Evolutionary conservation across 2,329 filamentous ascomycete genomes (phyloP).

Genomic region (Xylariales sp.): DNA sequence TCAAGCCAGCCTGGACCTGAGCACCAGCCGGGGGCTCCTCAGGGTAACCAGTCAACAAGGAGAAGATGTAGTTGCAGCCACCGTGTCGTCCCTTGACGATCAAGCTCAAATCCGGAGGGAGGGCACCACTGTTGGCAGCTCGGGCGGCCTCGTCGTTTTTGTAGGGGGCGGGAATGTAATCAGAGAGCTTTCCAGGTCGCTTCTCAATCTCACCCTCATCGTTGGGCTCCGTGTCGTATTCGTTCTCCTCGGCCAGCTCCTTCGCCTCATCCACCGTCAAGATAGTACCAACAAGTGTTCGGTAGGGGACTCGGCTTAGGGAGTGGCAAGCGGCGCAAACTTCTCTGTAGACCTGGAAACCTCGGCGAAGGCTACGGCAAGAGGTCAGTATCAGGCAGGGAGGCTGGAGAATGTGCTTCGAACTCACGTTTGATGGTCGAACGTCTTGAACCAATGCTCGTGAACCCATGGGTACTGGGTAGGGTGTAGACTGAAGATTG

Average conservation of each 20-base stretch:
- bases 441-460: slow-evolving; percentile 86
- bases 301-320: slow-evolving; percentile 88
- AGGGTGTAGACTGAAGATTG: slow-evolving; percentile 71
- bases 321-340: slow-evolving; percentile 98
- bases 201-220: slow-evolving; percentile 98
- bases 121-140: slow-evolving; percentile 95
- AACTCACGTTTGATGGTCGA: slow-evolving; percentile 91
- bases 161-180: slow-evolving; percentile 93
- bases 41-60: slow-evolving; percentile 91
- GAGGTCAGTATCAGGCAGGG: not conserved
- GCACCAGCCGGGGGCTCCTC: slow-evolving; percentile 92
- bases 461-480: slow-evolving; percentile 96
- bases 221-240: slow-evolving; percentile 97
- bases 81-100: slow-evolving; percentile 98
- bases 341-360: slow-evolving; percentile 99
- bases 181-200: slow-evolving; percentile 95
- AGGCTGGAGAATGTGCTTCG: too few species aligned
- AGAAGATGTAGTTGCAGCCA: slow-evolving; percentile 98
- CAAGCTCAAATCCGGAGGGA: slow-evolving; percentile 94
- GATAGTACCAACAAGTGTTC: slow-evolving; percentile 80
- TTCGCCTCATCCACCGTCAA: slow-evolving; percentile 98
- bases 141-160: slow-evolving; percentile 98
- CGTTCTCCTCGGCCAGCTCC: slow-evolving; percentile 93
- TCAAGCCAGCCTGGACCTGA: slow-evolving; percentile 79
- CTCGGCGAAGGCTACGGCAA: slow-evolving; percentile 75